These are phyloP conservation scores for Samsoniella hepiali DNA, from an alignment of 2,329 filamentous ascomycete species.

Conservation along the genomic window DNA sequence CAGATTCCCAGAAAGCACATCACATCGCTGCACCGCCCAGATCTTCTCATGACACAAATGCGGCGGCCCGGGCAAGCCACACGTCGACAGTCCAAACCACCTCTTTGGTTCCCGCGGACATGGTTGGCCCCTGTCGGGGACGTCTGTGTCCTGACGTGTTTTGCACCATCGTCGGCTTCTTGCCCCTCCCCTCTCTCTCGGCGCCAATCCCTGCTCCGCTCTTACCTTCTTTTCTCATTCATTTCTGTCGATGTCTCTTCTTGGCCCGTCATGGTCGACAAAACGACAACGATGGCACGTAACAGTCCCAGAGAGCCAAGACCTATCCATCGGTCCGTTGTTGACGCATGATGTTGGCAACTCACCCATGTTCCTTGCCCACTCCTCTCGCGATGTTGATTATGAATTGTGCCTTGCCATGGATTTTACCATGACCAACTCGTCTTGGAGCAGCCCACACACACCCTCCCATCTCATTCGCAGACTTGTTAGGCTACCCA, in stretches of 20 bases:
- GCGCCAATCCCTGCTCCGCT: not conserved
- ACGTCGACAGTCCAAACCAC: not conserved
- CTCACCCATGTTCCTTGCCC: not conserved
- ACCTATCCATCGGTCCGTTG: not conserved
- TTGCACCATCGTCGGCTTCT: slow-evolving; percentile 3
- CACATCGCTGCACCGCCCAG: not conserved
- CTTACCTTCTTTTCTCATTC: not conserved
- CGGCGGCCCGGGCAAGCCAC: not conserved
- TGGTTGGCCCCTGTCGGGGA: slow-evolving; percentile 1
- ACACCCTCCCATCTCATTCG: not conserved
- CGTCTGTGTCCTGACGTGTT: slow-evolving; percentile 8
- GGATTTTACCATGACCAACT: not conserved
- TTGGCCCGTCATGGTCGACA: not conserved
- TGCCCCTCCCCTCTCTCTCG: not conserved
- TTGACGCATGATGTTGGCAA: too few relatives aligned
- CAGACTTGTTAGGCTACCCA: not conserved
- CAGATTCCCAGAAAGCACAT: not conserved
- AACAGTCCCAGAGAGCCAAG: not conserved
- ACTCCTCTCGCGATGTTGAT: not conserved
- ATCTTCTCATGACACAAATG: not conserved
- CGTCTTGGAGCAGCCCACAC: not conserved
- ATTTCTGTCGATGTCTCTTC: not conserved
- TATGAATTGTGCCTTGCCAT: not conserved
- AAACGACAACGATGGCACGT: slow-evolving; percentile 4
- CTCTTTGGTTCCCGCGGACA: not conserved